These are phyloP conservation scores for Brassica rapa DNA, from an alignment of 345 rosid genomes.

Conservation along the genomic window DNA sequence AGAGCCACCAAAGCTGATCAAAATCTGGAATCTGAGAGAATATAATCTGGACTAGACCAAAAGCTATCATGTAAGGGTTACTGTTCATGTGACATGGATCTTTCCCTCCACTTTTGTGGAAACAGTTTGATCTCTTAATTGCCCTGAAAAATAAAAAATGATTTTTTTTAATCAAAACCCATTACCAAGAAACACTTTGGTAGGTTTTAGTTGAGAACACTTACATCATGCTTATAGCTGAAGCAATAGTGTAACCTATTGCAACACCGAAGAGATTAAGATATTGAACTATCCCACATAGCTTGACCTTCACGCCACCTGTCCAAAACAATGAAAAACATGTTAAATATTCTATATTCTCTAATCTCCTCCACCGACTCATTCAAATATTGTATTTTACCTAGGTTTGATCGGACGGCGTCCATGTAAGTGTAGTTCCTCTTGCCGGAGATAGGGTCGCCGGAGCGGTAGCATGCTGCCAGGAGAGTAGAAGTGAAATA, in stretches of 20 bases:
- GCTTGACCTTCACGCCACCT: slow-evolving; percentile 43
- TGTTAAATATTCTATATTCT: neutral
- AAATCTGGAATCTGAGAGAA: slow-evolving; percentile 86
- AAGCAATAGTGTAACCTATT: slow-evolving; percentile 57
- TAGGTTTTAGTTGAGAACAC: slow-evolving; percentile 27
- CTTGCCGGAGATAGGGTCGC: slow-evolving; percentile 47
- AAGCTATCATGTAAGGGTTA: slow-evolving; percentile 73
- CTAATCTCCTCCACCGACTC: neutral
- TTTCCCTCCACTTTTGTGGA: slow-evolving; percentile 62
- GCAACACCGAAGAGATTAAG: slow-evolving; percentile 44
- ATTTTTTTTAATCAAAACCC: neutral
- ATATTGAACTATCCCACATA: slow-evolving; percentile 49
- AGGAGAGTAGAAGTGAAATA: slow-evolving; percentile 49
- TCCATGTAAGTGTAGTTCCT: slow-evolving; percentile 50
- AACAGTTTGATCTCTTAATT: slow-evolving; percentile 77
- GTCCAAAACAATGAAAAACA: neutral
- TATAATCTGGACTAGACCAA: slow-evolving; percentile 66
- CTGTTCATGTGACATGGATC: slow-evolving; percentile 79
- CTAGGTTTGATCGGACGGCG: slow-evolving; percentile 49
- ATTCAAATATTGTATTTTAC: slow-evolving; percentile 28
- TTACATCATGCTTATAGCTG: slow-evolving; percentile 53
- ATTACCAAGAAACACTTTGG: neutral
- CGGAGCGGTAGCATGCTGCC: slow-evolving; percentile 46
- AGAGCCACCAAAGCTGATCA: slow-evolving; percentile 85
- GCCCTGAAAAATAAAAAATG: slow-evolving; percentile 51